phyloP scores from a whole-genome alignment of 257 asterid genomes.

The Forsythia suspensa region DNA sequence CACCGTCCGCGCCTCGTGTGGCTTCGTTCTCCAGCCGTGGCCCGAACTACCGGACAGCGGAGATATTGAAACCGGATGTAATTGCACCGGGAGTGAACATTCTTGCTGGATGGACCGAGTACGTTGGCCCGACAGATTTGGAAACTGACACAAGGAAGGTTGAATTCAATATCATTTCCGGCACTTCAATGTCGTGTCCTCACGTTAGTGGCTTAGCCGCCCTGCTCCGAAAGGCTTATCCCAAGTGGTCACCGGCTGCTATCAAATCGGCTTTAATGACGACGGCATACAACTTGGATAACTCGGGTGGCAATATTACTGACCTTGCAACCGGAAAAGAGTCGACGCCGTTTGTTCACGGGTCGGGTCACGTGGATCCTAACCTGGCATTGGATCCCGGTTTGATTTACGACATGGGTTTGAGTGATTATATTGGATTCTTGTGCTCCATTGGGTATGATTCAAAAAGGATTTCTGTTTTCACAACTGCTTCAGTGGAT shows the following conservation, averaged over 20 bases:
- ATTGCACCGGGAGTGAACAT: slow-evolving; percentile 93
- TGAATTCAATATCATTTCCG: slow-evolving; percentile 82
- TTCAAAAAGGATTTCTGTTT: slow-evolving; percentile 38
- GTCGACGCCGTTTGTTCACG: slow-evolving; percentile 65
- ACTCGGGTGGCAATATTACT: slow-evolving; percentile 49
- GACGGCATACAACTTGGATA: slow-evolving; percentile 69
- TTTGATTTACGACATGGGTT: slow-evolving; percentile 59
- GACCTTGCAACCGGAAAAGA: slow-evolving; percentile 78
- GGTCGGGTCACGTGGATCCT: slow-evolving; percentile 91
- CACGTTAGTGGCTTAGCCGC: slow-evolving; percentile 95
- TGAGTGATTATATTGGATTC: slow-evolving; percentile 60
- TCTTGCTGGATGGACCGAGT: slow-evolving; percentile 90
- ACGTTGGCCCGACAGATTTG: slow-evolving; percentile 65
- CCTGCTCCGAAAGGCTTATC: slow-evolving; percentile 63
- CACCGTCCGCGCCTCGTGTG: slow-evolving; percentile 83
- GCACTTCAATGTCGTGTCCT: slow-evolving; percentile 96
- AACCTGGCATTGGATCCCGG: slow-evolving; percentile 83
- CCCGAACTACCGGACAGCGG: slow-evolving; percentile 76
- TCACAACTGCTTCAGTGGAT: slow-evolving; percentile 48
- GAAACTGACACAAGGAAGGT: slow-evolving; percentile 72
- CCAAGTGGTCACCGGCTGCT: slow-evolving; percentile 77
- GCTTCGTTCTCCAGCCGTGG: slow-evolving; percentile 97
- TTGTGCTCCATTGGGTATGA: slow-evolving; percentile 74
- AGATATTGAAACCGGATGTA: slow-evolving; percentile 89
- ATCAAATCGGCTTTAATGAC: slow-evolving; percentile 91